phyloP scores from a whole-genome alignment of 2,329 filamentous ascomycete species.

The Orbilia javanica region DNA sequence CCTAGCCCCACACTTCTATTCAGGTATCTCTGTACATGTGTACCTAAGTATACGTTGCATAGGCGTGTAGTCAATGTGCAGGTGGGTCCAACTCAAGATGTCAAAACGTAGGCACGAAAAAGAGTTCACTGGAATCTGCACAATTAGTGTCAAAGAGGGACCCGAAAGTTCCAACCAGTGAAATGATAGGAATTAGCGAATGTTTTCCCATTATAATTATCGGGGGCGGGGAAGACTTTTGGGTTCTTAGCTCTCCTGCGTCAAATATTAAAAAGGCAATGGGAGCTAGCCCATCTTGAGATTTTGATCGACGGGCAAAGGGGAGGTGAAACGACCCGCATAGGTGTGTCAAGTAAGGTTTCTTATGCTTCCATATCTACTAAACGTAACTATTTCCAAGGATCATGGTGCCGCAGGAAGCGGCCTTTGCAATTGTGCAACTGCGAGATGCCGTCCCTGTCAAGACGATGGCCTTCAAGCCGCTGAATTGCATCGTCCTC shows the following conservation, averaged over 20 bases:
- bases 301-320: slow-evolving; percentile 27
- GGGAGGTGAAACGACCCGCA: slow-evolving; percentile 18
- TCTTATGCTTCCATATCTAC: not conserved
- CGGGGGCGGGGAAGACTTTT: not conserved
- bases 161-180: slow-evolving; percentile 22
- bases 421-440: not conserved
- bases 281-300: slow-evolving; percentile 21
- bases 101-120: not conserved
- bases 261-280: slow-evolving; percentile 1
- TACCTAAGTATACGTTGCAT: not conserved
- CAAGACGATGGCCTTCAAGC: not conserved
- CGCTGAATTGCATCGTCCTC: not conserved
- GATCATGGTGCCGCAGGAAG: not conserved
- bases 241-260: not conserved
- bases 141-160: not conserved
- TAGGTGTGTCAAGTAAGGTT: not conserved
- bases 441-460: slow-evolving; percentile 15
- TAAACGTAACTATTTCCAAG: not conserved
- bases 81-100: not conserved
- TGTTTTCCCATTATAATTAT: not conserved
- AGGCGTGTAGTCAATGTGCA: not conserved
- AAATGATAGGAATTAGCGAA: slow-evolving; percentile 33
- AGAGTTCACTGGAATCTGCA: not conserved
- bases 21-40: not conserved
- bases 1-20: not conserved